Evolutionary conservation across 352 stramenopile species (phyloP), one percentile per base, ranked within the genome.

Genomic region (Phytophthora cajani): DNA sequence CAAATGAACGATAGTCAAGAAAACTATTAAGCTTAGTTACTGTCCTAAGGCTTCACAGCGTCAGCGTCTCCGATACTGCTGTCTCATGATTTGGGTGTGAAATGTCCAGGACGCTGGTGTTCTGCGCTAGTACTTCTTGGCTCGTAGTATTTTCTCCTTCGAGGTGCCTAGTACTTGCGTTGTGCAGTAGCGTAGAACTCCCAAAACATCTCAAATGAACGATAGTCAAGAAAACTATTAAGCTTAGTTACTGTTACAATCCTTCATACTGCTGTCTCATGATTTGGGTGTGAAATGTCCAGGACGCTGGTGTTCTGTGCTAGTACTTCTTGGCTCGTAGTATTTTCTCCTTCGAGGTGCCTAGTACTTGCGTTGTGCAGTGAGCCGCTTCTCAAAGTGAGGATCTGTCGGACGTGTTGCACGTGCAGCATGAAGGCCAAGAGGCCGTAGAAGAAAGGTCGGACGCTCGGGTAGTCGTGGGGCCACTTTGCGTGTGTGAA

Each of bases 341-440:
- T 30, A 46, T 8, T 58, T 1, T 59, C 56, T 8, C 2, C 21
- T 38, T 55, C 36, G 17, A 27, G 30, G 12, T 25, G 23, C 19
- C 21, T 30, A 21, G 50, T 6, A 9, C 12, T 23, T 50, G 50
- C 38, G 9, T 19, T 30, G 27, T 56, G 53, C 5, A 85, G 49
- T 7, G 77, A 63, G 0, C 82, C 80, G 16, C 68, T 79, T 36
- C 50, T 67, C 14, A 54, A 19, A n/a, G 52, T 46, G 5, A 88
- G 10, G 8, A 86, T 38, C 3, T 65, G 64, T 30, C 72, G 67
- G 1, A 83, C 60, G 57, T 84, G 67, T 8, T 77, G 61, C 12
- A 86, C 53, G 51, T 84, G 77, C 53, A 80, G 62, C 64, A 90
- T 80, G 40, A 72, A 82, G 3, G 63, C 50, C n/a, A 85, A 58